A percentile compares a stretch with the other conserved stretches of the same genome.
phyloP scores from a whole-genome alignment of 2,329 filamentous ascomycete genomes.

The Penicillium sp. region DNA sequence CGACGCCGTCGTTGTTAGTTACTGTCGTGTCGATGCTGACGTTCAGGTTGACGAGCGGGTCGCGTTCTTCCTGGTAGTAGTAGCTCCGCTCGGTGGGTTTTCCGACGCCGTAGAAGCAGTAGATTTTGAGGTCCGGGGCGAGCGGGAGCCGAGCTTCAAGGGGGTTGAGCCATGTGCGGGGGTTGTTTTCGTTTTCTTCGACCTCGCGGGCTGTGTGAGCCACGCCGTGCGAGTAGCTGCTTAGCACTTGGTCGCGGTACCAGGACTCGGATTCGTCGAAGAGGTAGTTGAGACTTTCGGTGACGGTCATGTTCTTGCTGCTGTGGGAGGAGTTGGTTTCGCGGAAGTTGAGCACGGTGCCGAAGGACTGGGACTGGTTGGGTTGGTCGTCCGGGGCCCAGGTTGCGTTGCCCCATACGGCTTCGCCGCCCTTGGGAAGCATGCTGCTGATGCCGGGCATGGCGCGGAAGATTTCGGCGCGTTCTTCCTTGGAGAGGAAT shows the following conservation, averaged over 20 bases:
- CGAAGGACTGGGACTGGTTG: conserved; percentile 64
- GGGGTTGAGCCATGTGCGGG: conserved; percentile 86
- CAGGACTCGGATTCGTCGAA: conserved; percentile 70
- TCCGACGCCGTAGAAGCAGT: conserved; percentile 90
- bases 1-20: conserved; percentile 43
- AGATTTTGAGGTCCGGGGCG: conserved; percentile 84
- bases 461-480: conserved; percentile 85
- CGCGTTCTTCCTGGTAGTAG: conserved; percentile 69
- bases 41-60: conserved; percentile 49
- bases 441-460: conserved; percentile 97
- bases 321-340: conserved; percentile 51
- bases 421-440: conserved; percentile 86
- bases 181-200: conserved; percentile 67
- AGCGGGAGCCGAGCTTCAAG: conserved; percentile 78
- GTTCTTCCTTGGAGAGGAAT: conserved; percentile 81
- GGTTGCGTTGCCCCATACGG: conserved; percentile 86
- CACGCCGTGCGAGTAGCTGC: conserved; percentile 78
- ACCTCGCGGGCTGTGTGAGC: conserved; percentile 73
- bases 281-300: conserved; percentile 67
- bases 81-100: conserved; percentile 90
- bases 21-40: conserved; percentile 48
- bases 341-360: conserved; percentile 77
- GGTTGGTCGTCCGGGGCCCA: conserved; percentile 81
- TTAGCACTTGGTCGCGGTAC: conserved; percentile 66
- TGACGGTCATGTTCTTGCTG: conserved; percentile 81